These are phyloP conservation scores for Starmerella vaccinii DNA, from an alignment of 805 yeast genomes.

Conservation along the genomic window DNA sequence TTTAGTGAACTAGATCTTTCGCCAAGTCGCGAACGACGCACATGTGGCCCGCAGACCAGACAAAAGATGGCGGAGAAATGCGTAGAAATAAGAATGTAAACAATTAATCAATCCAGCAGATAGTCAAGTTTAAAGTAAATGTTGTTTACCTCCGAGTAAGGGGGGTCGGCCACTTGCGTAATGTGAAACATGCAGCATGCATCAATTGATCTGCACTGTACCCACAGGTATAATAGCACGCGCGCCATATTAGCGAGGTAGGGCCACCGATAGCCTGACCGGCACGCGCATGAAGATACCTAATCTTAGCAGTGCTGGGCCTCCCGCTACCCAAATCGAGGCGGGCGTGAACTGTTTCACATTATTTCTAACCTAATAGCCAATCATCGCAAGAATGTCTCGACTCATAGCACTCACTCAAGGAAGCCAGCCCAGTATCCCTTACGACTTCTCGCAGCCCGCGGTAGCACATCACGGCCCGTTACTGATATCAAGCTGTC, in stretches of 20 bases:
- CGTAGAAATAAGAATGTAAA: background rate
- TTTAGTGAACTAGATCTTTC: too few species aligned
- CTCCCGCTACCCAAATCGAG: background rate
- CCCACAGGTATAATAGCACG: background rate
- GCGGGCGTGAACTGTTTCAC: conserved; percentile 1
- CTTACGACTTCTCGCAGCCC: background rate
- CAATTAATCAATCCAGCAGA: too few species aligned
- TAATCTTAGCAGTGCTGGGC: background rate
- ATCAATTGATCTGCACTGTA: background rate
- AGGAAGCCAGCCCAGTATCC: background rate
- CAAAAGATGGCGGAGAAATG: background rate
- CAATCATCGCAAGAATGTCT: background rate
- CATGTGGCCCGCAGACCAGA: background rate
- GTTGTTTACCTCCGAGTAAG: background rate
- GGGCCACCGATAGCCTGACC: background rate
- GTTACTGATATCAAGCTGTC: background rate
- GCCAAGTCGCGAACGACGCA: too few species aligned
- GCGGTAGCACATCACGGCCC: background rate
- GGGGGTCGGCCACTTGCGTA: background rate
- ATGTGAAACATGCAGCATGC: conserved; percentile 1
- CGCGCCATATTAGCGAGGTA: background rate
- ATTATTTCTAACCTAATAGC: background rate
- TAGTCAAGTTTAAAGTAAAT: too few species aligned
- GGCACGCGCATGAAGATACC: background rate
- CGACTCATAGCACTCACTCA: background rate